Evolutionary conservation across 179 eudicot genomes (phyloP).

Genomic region (Actinidia arguta): DNA sequence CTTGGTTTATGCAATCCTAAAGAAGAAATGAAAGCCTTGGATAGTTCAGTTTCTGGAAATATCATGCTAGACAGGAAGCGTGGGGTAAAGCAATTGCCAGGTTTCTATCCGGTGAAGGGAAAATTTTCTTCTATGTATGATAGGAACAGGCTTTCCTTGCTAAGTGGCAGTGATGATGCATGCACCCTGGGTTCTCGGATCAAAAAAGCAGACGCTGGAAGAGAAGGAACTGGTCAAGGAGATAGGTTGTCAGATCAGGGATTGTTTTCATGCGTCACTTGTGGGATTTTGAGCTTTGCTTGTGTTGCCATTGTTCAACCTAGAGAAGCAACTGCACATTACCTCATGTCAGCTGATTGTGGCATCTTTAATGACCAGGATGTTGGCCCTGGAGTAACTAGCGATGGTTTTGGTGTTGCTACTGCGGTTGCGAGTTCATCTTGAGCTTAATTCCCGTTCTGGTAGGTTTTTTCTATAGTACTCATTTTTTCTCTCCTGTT

Average conservation of each 20-base stretch:
- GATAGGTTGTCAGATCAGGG: constrained; percentile 67
- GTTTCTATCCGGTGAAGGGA: constrained; percentile 47
- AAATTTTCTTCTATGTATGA: constrained; percentile 41
- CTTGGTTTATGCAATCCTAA: constrained; percentile 51
- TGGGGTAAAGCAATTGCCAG: constrained; percentile 48
- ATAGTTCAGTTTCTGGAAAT: constrained; percentile 40
- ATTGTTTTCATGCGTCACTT: constrained; percentile 92
- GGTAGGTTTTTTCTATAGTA: constrained; percentile 42
- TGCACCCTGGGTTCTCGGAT: constrained; percentile 26
- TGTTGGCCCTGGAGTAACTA: constrained; percentile 42
- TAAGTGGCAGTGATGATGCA: constrained; percentile 29
- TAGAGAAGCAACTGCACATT: constrained; percentile 67
- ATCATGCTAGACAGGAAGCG: constrained; percentile 43
- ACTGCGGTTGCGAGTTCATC: constrained; percentile 33
- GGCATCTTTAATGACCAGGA: constrained; percentile 49
- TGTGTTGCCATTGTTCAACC: constrained; percentile 95
- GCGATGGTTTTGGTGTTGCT: constrained; percentile 35
- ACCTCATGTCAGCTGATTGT: constrained; percentile 84
- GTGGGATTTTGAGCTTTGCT: constrained; percentile 96
- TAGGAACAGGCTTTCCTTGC: constrained; percentile 27
- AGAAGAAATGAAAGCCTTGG: constrained; percentile 49
- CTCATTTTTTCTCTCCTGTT: neutral
- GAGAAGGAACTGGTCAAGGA: constrained; percentile 42
- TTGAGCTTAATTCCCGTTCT: constrained; percentile 42
- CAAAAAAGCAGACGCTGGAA: constrained; percentile 33